These are phyloP conservation scores for Zizania latifolia DNA, from an alignment of 176 grass and related monocot genomes.

Conservation along the genomic window DNA sequence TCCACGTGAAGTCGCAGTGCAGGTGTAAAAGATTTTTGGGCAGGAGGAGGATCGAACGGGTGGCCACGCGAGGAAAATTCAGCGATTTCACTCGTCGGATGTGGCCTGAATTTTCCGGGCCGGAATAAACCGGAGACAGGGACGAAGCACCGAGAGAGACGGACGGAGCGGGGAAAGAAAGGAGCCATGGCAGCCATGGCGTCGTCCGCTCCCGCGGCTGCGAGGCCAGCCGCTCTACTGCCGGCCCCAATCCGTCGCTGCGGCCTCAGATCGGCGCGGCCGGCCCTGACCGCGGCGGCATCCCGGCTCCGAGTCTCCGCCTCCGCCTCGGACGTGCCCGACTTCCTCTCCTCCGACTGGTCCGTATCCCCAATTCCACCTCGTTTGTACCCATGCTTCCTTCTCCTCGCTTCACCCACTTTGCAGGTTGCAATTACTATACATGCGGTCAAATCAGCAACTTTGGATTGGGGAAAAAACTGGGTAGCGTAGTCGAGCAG, in stretches of 20 bases:
- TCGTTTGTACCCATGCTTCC: neutral
- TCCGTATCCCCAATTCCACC: slow-evolving; percentile 10
- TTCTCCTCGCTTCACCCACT: neutral
- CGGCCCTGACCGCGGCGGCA: neutral
- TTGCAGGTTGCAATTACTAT: neutral
- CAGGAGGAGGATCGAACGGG: neutral
- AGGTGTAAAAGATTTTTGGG: neutral
- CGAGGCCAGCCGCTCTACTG: slow-evolving; percentile 13
- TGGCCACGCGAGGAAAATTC: neutral
- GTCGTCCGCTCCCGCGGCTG: slow-evolving; percentile 28
- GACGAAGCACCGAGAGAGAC: neutral
- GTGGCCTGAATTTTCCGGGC: neutral
- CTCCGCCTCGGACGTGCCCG: slow-evolving; percentile 60
- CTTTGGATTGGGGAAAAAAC: neutral
- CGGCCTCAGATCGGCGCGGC: neutral
- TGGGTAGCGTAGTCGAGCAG: neutral
- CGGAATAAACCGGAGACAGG: slow-evolving; percentile 13
- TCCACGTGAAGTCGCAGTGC: neutral
- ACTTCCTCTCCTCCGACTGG: slow-evolving; percentile 89
- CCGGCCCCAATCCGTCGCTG: neutral
- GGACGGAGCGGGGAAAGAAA: neutral
- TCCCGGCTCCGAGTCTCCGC: slow-evolving; percentile 23
- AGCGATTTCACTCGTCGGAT: neutral
- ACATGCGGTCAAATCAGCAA: neutral
- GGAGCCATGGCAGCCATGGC: slow-evolving; percentile 26